Conservation (phyloP, 441 rosid species). For the Dalechampia spathulata region DNA sequence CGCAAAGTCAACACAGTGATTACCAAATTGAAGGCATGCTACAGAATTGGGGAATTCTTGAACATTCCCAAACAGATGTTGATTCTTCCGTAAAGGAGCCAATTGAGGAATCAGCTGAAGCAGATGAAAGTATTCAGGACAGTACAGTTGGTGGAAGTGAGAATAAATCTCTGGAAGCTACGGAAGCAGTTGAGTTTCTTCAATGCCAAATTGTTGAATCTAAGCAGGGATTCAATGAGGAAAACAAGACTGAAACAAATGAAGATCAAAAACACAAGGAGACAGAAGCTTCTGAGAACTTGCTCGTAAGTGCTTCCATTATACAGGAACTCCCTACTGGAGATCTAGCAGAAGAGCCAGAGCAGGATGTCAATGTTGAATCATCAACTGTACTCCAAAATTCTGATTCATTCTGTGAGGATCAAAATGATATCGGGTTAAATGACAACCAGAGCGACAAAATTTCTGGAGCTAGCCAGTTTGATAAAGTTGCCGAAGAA, state of each 20-base stretch:
- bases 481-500: constrained; percentile 12
- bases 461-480: constrained; percentile 1
- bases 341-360: constrained; percentile 15
- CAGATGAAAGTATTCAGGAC: constrained; percentile 9
- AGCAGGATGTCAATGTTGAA: constrained; percentile 1
- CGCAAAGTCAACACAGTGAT: constrained; percentile 7
- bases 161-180: too few relatives aligned
- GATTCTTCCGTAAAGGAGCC: constrained; percentile 9
- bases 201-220: too few relatives aligned
- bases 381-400: background rate
- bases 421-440: constrained; percentile 5
- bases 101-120: constrained; percentile 10
- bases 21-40: constrained; percentile 10
- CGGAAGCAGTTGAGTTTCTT: too few relatives aligned
- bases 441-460: constrained; percentile 7
- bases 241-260: constrained; percentile 1
- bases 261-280: constrained; percentile 7
- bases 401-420: constrained; percentile 13
- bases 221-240: background rate
- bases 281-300: constrained; percentile 13
- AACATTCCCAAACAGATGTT: constrained; percentile 9
- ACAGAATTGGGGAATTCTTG: too few relatives aligned
- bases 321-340: constrained; percentile 12
- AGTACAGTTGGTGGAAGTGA: constrained; percentile 11
- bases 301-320: background rate